These are phyloP conservation scores for Talaromyces sp. DNA, from an alignment of 2,329 filamentous ascomycete species.

Conservation along the genomic window DNA sequence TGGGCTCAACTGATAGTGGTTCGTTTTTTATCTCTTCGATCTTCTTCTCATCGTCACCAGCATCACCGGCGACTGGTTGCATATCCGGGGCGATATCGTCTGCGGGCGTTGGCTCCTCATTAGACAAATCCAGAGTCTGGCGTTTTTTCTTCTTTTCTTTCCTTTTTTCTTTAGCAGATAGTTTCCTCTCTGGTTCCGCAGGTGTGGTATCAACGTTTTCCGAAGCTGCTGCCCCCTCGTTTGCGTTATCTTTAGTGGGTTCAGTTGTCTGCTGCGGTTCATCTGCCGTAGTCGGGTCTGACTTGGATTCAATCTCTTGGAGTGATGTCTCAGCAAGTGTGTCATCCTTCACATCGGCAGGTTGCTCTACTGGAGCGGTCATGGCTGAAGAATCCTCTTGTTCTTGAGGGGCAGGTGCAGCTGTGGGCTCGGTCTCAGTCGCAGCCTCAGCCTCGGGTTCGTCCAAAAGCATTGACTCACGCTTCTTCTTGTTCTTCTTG, in stretches of 20 bases:
- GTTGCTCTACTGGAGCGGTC: not conserved
- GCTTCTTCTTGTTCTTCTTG: slow-evolving; percentile 34
- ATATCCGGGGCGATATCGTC: slow-evolving; percentile 9
- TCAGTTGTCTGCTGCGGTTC: not conserved
- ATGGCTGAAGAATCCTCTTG: not conserved
- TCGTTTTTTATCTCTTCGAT: slow-evolving; percentile 12
- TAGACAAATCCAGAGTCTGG: slow-evolving; percentile 15
- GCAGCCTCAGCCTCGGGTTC: slow-evolving; percentile 1
- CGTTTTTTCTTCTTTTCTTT: slow-evolving; percentile 23
- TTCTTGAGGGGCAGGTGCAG: not conserved
- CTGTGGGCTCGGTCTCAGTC: not conserved
- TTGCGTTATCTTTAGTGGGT: not conserved
- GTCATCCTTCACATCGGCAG: not conserved
- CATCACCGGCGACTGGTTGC: not conserved
- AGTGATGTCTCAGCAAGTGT: not conserved
- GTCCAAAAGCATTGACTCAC: slow-evolving; percentile 21
- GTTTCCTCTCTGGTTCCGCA: not conserved
- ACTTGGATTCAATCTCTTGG: not conserved
- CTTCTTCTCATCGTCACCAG: slow-evolving; percentile 8
- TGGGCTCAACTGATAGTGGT: not conserved
- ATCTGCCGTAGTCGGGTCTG: not conserved
- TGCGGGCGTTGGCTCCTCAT: slow-evolving; percentile 13
- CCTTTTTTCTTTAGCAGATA: slow-evolving; percentile 10
- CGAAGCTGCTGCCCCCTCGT: not conserved
- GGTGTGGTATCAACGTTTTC: not conserved